A percentile compares a stretch with the other conserved stretches of the same genome.
phyloP scores from a whole-genome alignment of 441 rosid genomes.

The Populus tomentosa region DNA sequence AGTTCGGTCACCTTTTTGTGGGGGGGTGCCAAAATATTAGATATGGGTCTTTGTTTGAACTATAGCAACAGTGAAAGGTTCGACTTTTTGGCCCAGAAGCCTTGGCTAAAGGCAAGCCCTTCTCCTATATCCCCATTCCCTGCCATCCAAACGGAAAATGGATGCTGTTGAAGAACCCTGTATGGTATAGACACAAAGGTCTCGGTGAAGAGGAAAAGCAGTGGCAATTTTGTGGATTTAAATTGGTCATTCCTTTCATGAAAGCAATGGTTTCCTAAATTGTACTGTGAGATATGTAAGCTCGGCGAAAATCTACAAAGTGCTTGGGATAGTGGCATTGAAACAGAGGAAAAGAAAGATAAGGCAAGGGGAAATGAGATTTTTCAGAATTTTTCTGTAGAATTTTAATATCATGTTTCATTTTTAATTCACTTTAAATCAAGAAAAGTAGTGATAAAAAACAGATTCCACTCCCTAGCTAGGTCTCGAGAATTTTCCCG shows the following conservation, averaged over 20 bases:
- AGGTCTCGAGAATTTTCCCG: neutral
- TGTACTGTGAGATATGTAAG: neutral
- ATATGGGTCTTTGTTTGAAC: neutral
- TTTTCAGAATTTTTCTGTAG: neutral
- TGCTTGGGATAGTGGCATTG: neutral
- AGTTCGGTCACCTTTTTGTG: neutral
- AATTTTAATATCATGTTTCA: neutral
- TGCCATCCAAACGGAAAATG: neutral
- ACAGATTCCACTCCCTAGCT: neutral
- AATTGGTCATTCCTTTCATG: neutral
- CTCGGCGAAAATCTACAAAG: neutral
- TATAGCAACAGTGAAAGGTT: neutral
- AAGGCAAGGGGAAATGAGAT: neutral
- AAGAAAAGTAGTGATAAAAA: too few relatives aligned
- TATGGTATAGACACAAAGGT: neutral
- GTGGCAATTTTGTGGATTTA: neutral
- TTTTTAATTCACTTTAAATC: too few relatives aligned
- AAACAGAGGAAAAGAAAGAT: neutral
- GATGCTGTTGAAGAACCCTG: neutral
- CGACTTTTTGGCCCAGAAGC: neutral
- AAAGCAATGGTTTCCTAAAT: slow-evolving; percentile 13
- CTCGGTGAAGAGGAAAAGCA: neutral
- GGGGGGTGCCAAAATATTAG: neutral
- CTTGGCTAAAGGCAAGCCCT: too few relatives aligned
- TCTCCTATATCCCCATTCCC: too few relatives aligned